Percentiles rank a stretch among this genome's conserved stretches.
Evolutionary conservation across 2,329 filamentous ascomycete species (phyloP).

Genomic region (Nannizziopsis barbatae): DNA sequence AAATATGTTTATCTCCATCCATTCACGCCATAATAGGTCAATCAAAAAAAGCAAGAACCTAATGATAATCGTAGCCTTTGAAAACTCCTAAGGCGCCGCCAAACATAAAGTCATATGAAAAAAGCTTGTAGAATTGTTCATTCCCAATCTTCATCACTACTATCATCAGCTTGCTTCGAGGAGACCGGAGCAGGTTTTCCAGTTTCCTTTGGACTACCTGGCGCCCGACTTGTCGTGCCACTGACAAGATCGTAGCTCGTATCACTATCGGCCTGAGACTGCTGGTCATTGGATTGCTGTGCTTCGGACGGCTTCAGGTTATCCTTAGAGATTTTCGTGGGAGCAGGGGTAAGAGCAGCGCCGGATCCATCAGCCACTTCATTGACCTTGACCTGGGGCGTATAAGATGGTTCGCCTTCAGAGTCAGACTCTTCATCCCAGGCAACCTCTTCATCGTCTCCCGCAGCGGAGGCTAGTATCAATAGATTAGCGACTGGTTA

Average conservation of each 20-base stretch:
- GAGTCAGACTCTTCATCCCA: constrained; percentile 63
- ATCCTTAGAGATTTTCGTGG: constrained; percentile 29
- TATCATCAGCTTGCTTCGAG: constrained; percentile 47
- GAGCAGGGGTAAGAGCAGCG: constrained; percentile 21
- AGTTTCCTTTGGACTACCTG: constrained; percentile 50
- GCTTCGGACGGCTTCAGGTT: constrained; percentile 52
- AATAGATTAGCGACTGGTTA: not conserved
- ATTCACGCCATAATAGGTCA: no score
- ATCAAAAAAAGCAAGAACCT: no score
- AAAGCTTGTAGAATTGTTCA: constrained; percentile 29
- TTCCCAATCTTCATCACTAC: constrained; percentile 64
- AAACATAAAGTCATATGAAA: not conserved
- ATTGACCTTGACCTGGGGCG: constrained; percentile 34
- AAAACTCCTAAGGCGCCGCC: not conserved
- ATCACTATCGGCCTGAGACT: constrained; percentile 84
- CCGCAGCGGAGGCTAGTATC: constrained; percentile 23
- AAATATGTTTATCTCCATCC: no score
- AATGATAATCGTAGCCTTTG: not conserved
- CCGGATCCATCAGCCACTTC: constrained; percentile 20
- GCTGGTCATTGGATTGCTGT: constrained; percentile 70
- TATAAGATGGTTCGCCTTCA: constrained; percentile 35
- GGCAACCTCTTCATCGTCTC: constrained; percentile 56
- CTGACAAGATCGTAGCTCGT: constrained; percentile 93
- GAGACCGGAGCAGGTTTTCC: constrained; percentile 35
- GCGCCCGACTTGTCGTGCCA: constrained; percentile 65